Evolutionary conservation across 2,329 filamentous ascomycete species (phyloP).

Genomic region (Colletotrichum sp.): DNA sequence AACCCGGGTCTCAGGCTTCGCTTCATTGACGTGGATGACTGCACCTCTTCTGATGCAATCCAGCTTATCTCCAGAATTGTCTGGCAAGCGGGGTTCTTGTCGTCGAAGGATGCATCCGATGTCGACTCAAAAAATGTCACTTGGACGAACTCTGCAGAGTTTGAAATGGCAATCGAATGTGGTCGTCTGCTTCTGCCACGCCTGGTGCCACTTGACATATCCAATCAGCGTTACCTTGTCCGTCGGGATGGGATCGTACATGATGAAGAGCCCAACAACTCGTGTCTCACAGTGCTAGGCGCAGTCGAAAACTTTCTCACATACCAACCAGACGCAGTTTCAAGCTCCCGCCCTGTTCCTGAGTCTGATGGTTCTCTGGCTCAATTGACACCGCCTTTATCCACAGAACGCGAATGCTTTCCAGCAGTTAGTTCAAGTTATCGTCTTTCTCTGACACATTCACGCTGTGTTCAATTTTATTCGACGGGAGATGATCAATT

Average conservation of each 20-base stretch:
- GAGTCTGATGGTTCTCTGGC: background rate
- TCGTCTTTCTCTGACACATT: background rate
- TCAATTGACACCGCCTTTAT: background rate
- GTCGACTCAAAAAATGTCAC: too few relatives aligned
- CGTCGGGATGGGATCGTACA: background rate
- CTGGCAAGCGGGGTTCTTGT: background rate
- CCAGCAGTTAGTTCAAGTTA: background rate
- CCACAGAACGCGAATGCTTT: background rate
- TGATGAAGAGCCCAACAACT: background rate
- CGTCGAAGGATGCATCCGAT: background rate
- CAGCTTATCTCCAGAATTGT: background rate
- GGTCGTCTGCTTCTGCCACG: background rate
- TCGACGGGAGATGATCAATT: background rate
- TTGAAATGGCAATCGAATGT: background rate
- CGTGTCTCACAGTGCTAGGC: background rate
- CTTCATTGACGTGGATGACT: slow-evolving; percentile 3
- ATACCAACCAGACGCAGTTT: background rate
- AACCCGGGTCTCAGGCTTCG: background rate
- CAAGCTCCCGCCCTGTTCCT: background rate
- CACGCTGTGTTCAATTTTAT: background rate
- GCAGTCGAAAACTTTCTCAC: background rate
- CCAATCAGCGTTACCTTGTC: background rate
- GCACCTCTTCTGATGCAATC: background rate
- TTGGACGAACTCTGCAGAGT: background rate
- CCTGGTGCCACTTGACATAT: background rate